Conservation (phyloP, 257 asterid genomes). For the Solanum microdontum region DNA sequence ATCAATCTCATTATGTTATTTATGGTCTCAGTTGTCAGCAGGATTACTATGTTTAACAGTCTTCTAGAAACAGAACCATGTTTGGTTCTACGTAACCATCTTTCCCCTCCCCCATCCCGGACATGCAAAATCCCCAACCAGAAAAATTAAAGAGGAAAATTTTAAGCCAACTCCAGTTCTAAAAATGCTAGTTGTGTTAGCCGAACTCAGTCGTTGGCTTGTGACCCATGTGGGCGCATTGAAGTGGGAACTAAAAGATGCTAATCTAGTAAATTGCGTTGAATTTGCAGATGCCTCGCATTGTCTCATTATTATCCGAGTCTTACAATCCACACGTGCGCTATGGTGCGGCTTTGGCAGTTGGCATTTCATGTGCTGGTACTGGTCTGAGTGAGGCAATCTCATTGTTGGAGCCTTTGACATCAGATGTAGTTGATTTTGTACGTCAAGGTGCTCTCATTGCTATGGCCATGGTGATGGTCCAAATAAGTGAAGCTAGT, state of each 20-base stretch:
- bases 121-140: neutral
- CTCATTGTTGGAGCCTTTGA: constrained; percentile 89
- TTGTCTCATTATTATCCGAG: constrained; percentile 87
- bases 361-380: constrained; percentile 97
- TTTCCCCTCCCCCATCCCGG: neutral
- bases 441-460: constrained; percentile 99
- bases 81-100: neutral
- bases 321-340: constrained; percentile 99
- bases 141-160: neutral
- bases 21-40: neutral
- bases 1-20: neutral
- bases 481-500: constrained; percentile 83
- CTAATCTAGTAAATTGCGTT: neutral
- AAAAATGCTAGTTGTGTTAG: neutral
- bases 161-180: neutral
- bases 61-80: neutral
- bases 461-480: constrained; percentile 99
- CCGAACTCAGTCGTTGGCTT: neutral
- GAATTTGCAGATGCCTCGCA: constrained; percentile 69
- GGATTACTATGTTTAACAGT: neutral
- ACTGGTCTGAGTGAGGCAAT: constrained; percentile 95
- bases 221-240: neutral
- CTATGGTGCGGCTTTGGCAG: constrained; percentile 96
- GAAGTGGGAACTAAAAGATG: neutral
- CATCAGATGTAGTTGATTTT: constrained; percentile 90